Base-by-base conservation (phyloP, 2,329 filamentous ascomycete genomes). In the Arthroderma sp. region DNA sequence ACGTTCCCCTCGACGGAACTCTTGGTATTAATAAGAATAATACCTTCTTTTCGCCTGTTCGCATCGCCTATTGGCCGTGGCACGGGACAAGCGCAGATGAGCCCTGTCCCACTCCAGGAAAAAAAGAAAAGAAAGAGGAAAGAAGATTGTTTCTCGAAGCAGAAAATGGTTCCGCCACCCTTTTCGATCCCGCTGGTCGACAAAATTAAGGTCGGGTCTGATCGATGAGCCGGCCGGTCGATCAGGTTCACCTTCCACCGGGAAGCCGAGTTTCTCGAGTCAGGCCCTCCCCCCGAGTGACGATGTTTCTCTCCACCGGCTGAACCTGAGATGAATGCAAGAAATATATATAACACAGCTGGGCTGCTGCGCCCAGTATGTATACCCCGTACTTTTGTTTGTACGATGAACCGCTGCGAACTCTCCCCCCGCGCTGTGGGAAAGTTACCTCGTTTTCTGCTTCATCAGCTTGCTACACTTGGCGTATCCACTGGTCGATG, bases 141-240 rank as follows among this genome's bases (percentile, higher is more conserved):
- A 31, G 13, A 51, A 31, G 44, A 31, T 17, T 31, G 44, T 51
- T 51, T 51, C 44, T 51, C 44, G 44, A 51, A 51, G 44, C 25
- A 33, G 28, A 25, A 13, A 3, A 31, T 31, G 28, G 28, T 31
- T 31, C 28, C 28, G 7, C 15, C 44, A 9, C 44, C 44, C 25
- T 31, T 13, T 13, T 5, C 23, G 28, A 33, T 31, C 44, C 44
- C 28, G 25, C 44, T 51, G 44, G 44, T 31, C 25, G 21, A n/a
- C 35, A 9, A n/a, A 3, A 11, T 5, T 11, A 13, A n/a, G 35
- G 35, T 31, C 3, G 28, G 28, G 28, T 31, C 28, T 31, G 28
- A 31, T 51, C 25, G 28, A 19, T 17, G 25, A 35, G n/a, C 15
- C 37, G 5, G 25, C 44, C 11, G 23, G 28, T 51, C 44, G 44